Conservation (phyloP, 2,329 filamentous ascomycete genomes). For the Botrytis fabae region DNA sequence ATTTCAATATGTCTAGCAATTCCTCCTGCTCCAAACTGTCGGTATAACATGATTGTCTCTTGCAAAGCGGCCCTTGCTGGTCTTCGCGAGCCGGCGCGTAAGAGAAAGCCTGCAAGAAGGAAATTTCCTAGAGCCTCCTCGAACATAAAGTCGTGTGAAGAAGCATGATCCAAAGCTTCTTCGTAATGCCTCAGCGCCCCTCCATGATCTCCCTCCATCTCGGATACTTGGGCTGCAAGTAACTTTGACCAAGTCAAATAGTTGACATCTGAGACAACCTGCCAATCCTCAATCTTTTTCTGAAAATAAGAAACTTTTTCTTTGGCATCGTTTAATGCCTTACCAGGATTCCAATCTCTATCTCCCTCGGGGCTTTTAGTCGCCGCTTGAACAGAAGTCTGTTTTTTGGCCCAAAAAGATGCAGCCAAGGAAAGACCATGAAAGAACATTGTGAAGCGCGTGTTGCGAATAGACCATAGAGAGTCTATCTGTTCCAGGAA, state of each 20-base stretch:
- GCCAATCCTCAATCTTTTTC: slow-evolving; percentile 63
- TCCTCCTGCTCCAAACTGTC: slow-evolving; percentile 67
- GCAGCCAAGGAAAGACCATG: slow-evolving; percentile 59
- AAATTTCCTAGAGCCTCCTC: slow-evolving; percentile 75
- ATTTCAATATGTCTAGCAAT: slow-evolving; percentile 67
- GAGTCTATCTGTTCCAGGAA: slow-evolving; percentile 50
- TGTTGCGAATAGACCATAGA: slow-evolving; percentile 62
- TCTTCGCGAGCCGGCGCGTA: slow-evolving; percentile 63
- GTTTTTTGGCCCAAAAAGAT: slow-evolving; percentile 43
- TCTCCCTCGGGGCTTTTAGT: slow-evolving; percentile 43
- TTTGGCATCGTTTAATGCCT: slow-evolving; percentile 51
- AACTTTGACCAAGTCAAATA: slow-evolving; percentile 69
- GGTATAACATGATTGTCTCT: slow-evolving; percentile 67
- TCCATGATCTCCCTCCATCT: slow-evolving; percentile 59
- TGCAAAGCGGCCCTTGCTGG: slow-evolving; percentile 68
- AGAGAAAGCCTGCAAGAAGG: slow-evolving; percentile 70
- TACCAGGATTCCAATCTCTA: slow-evolving; percentile 46
- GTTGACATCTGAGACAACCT: slow-evolving; percentile 65
- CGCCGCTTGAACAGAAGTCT: slow-evolving; percentile 34
- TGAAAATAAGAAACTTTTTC: slow-evolving; percentile 55
- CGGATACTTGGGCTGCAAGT: slow-evolving; percentile 67
- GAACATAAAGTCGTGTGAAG: slow-evolving; percentile 64
- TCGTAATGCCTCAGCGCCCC: slow-evolving; percentile 66
- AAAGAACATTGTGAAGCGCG: slow-evolving; percentile 57
- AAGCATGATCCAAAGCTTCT: slow-evolving; percentile 68